Evolutionary conservation across 2,329 filamentous ascomycete species (phyloP).

Genomic region (Pezicula carpinea): DNA sequence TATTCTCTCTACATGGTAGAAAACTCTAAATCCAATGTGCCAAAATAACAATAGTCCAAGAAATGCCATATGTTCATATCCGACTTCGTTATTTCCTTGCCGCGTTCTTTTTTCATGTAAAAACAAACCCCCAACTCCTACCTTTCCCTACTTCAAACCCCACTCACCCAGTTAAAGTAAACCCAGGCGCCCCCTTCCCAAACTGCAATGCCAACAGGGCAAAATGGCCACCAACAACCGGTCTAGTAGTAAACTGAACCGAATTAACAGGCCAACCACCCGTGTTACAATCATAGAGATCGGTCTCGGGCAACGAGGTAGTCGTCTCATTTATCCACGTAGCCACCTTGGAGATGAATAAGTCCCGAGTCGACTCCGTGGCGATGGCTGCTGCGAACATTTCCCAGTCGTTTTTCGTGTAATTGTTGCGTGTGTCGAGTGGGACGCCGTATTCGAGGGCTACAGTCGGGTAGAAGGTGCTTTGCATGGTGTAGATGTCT

Average conservation of each 20-base stretch:
- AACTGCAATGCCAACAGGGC: constrained; percentile 56
- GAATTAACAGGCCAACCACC: constrained; percentile 34
- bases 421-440: constrained; percentile 74
- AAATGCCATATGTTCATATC: no score
- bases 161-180: no score
- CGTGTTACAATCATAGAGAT: constrained; percentile 68
- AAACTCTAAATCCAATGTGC: no score
- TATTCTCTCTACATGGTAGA: no score
- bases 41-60: no score
- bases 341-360: constrained; percentile 66
- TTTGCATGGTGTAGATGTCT: constrained; percentile 73
- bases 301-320: constrained; percentile 68
- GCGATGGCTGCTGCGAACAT: constrained; percentile 79
- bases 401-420: constrained; percentile 86
- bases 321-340: constrained; percentile 71
- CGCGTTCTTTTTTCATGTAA: no score
- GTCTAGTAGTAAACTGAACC: constrained; percentile 67
- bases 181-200: no score
- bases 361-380: constrained; percentile 49
- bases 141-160: no score
- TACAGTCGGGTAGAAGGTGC: constrained; percentile 67
- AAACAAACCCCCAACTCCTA: no score
- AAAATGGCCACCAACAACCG: constrained; percentile 78
- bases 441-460: constrained; percentile 75
- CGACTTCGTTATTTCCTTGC: no score